Base-by-base conservation (phyloP, 306 rosid genomes). In the Pterocarpus santalinus region DNA sequence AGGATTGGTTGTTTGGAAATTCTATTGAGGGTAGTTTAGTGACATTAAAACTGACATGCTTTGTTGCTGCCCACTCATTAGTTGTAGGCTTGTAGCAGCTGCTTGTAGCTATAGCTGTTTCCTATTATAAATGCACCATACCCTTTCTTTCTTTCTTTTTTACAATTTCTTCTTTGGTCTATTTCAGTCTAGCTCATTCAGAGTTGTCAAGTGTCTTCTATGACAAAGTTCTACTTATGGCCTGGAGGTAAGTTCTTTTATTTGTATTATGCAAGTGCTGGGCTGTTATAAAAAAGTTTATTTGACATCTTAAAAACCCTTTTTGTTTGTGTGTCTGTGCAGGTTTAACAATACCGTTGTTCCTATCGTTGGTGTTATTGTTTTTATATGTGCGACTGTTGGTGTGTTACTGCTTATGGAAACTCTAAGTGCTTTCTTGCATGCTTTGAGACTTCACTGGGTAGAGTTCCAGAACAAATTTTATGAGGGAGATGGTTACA, bases 371-470 rank as follows among this genome's bases (percentile, higher is more conserved):
- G 98, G 99, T 70, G 67, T 90, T 74, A 38, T 95, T 14, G 91
- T 95, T 73, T 95, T 93, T 35, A 10, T 90, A 73, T 86, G 85
- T 46, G 98, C 99, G 33, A 95, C 99, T 3, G 88, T 95, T 10
- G 99, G 98, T 38, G 99, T 93, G 53, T 52, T 95, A 69, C 90
- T 93, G 52, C 81, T 92, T 86, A 93, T 95, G 98, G 97, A 95
- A 90, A 91, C 94, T 55, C 87, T 92, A 11, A 93, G 99, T 68
- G 98, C 99, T 79, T 95, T 95, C 93, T 92, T 93, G 81, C 99
- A 95, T 66, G 98, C 99, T 8, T 72, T 95, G 85, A 95, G 98
- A 35, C 99, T 93, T 87, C 99, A 93, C 83, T 95, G 98, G 99
- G 97, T 93, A 55, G 98, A 95, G 87, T 95, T 93, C 73, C 99